phyloP scores from a whole-genome alignment of 2,329 filamentous ascomycete genomes.

The Truncatella angustata region DNA sequence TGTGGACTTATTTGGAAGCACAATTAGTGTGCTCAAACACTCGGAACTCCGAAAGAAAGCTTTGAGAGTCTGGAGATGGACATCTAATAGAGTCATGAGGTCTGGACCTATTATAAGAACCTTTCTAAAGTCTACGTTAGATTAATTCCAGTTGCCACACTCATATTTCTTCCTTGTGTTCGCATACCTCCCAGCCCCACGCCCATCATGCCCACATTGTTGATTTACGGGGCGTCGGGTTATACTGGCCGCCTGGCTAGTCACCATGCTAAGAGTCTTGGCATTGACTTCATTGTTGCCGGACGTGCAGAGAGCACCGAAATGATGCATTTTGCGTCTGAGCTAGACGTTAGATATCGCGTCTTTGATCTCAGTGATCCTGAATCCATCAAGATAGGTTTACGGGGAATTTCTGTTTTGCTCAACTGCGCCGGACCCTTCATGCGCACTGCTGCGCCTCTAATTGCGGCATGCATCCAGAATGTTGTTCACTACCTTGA shows the following conservation, averaged over 20 bases:
- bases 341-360: background rate
- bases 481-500: slow-evolving; percentile 20
- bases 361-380: slow-evolving; percentile 12
- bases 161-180: too few relatives aligned
- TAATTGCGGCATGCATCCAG: slow-evolving; percentile 18
- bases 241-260: slow-evolving; percentile 20
- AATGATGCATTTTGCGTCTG: background rate
- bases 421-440: slow-evolving; percentile 23
- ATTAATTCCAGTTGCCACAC: too few relatives aligned
- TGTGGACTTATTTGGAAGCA: too few relatives aligned
- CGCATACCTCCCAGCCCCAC: too few relatives aligned
- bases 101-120: too few relatives aligned
- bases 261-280: slow-evolving; percentile 13
- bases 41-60: too few relatives aligned
- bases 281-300: slow-evolving; percentile 13
- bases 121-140: too few relatives aligned
- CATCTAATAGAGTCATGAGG: too few relatives aligned
- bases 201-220: slow-evolving; percentile 11
- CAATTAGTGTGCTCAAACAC: too few relatives aligned
- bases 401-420: slow-evolving; percentile 11
- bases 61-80: too few relatives aligned
- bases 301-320: slow-evolving; percentile 4
- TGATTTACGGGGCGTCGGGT: slow-evolving; percentile 21
- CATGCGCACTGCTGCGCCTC: slow-evolving; percentile 12
- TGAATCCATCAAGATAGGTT: background rate